Conservation (phyloP, 495 filamentous ascomycete genomes). For the Talaromyces borbonicus region DNA sequence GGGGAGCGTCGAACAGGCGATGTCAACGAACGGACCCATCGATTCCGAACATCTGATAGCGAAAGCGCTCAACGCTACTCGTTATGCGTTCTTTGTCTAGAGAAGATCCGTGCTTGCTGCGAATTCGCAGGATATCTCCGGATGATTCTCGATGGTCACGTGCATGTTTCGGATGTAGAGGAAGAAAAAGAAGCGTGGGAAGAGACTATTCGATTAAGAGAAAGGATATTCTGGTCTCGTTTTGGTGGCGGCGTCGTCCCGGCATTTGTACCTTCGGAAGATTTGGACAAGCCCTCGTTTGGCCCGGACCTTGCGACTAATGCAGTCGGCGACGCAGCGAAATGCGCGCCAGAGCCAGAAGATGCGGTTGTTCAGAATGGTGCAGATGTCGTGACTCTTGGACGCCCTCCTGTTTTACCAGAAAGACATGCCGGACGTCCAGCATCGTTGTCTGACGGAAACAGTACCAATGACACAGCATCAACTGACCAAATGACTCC, state of each 20-base stretch:
- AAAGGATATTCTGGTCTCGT: constrained; percentile 93
- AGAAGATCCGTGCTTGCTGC: constrained; percentile 74
- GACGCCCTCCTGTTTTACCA: constrained; percentile 2
- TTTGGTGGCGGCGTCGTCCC: constrained; percentile 85
- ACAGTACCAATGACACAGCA: background rate
- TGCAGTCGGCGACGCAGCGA: background rate
- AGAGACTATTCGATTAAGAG: constrained; percentile 76
- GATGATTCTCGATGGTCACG: constrained; percentile 81
- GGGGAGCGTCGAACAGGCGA: constrained; percentile 68
- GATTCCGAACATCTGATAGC: constrained; percentile 78
- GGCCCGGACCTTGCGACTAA: background rate
- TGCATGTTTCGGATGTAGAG: constrained; percentile 64
- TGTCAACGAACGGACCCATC: constrained; percentile 65
- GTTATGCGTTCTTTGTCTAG: constrained; percentile 80
- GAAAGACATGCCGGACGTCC: background rate
- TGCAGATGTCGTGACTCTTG: background rate
- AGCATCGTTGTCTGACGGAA: background rate
- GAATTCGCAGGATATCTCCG: constrained; percentile 88
- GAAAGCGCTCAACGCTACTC: constrained; percentile 80
- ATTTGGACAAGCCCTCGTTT: constrained; percentile 5
- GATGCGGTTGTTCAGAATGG: background rate
- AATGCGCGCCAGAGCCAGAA: background rate
- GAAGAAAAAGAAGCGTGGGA: constrained; percentile 84
- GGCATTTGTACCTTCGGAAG: constrained; percentile 25
- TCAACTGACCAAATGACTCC: background rate